phyloP scores from a whole-genome alignment of 306 rosid genomes.

The Fragaria iinumae region DNA sequence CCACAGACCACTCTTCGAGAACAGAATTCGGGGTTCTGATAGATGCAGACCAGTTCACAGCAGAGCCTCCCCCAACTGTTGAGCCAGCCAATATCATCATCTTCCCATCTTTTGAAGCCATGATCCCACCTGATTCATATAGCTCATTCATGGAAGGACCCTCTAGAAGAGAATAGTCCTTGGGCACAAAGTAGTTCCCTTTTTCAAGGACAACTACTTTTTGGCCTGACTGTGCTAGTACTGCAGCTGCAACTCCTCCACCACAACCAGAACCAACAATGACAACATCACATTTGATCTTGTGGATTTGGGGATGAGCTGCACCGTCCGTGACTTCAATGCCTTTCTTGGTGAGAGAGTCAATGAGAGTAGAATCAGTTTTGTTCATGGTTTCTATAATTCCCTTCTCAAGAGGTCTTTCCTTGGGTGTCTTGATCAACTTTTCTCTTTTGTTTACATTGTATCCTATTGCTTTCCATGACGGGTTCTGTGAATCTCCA shows the following conservation, averaged over 20 bases:
- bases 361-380: slow-evolving; percentile 46
- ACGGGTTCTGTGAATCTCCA: slow-evolving; percentile 46
- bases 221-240: slow-evolving; percentile 73
- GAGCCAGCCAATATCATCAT: slow-evolving; percentile 77
- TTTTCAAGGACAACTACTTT: slow-evolving; percentile 82
- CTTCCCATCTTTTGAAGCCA: slow-evolving; percentile 66
- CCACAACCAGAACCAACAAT: slow-evolving; percentile 91
- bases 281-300: slow-evolving; percentile 83
- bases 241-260: slow-evolving; percentile 97
- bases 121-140: slow-evolving; percentile 64
- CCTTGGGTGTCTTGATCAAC: slow-evolving; percentile 27
- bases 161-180: slow-evolving; percentile 82
- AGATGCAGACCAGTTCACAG: slow-evolving; percentile 91
- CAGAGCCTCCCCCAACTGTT: slow-evolving; percentile 95
- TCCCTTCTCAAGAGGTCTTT: slow-evolving; percentile 80
- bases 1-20: slow-evolving; percentile 69
- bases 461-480: slow-evolving; percentile 79
- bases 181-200: slow-evolving; percentile 74
- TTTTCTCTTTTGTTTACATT: slow-evolving; percentile 48
- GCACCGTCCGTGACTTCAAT: slow-evolving; percentile 52
- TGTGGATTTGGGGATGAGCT: slow-evolving; percentile 57
- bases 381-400: slow-evolving; percentile 55
- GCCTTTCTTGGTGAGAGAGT: slow-evolving; percentile 63
- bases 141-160: slow-evolving; percentile 73
- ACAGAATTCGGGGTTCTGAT: slow-evolving; percentile 73